phyloP scores from a whole-genome alignment of 108 stramenopile species.

The Phaeodactylum tricornutum region DNA sequence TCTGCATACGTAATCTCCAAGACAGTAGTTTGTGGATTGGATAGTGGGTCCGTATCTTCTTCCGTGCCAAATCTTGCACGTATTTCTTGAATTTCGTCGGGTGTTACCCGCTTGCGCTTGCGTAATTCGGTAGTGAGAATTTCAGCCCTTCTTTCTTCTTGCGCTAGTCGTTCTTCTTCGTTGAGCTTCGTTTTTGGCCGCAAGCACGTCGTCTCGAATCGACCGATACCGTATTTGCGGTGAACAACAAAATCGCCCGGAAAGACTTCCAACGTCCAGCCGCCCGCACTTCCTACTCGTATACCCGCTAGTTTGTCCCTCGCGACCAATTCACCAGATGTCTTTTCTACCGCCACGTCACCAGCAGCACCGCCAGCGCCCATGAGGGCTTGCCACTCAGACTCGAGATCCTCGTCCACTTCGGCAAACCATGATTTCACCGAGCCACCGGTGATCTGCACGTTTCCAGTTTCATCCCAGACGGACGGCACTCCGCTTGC shows the following conservation, averaged over 20 bases:
- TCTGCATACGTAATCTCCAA: slow-evolving; percentile 67
- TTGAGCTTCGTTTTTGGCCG: slow-evolving; percentile 53
- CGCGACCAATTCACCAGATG: not conserved
- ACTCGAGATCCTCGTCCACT: slow-evolving; percentile 47
- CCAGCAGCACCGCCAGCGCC: not conserved
- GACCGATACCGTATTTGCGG: slow-evolving; percentile 74
- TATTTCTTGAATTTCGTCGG: slow-evolving; percentile 44
- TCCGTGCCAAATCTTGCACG: slow-evolving; percentile 56
- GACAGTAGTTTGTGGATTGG: slow-evolving; percentile 61
- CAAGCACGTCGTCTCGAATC: slow-evolving; percentile 57
- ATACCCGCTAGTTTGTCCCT: slow-evolving; percentile 29
- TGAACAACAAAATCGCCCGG: slow-evolving; percentile 85
- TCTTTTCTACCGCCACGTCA: slow-evolving; percentile 1
- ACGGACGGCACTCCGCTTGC: no score
- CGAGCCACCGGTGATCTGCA: slow-evolving; percentile 17
- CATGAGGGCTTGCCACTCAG: slow-evolving; percentile 30
- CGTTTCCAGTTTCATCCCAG: slow-evolving; percentile 23
- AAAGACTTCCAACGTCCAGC: slow-evolving; percentile 71
- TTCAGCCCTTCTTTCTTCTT: slow-evolving; percentile 40
- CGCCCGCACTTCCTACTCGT: slow-evolving; percentile 64
- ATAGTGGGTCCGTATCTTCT: slow-evolving; percentile 57
- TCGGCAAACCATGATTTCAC: slow-evolving; percentile 45
- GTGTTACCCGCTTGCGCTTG: slow-evolving; percentile 18
- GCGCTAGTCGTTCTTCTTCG: slow-evolving; percentile 34
- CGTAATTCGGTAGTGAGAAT: slow-evolving; percentile 36